phyloP scores from a whole-genome alignment of 805 yeast genomes.

The Barnettozyma pratensis region DNA sequence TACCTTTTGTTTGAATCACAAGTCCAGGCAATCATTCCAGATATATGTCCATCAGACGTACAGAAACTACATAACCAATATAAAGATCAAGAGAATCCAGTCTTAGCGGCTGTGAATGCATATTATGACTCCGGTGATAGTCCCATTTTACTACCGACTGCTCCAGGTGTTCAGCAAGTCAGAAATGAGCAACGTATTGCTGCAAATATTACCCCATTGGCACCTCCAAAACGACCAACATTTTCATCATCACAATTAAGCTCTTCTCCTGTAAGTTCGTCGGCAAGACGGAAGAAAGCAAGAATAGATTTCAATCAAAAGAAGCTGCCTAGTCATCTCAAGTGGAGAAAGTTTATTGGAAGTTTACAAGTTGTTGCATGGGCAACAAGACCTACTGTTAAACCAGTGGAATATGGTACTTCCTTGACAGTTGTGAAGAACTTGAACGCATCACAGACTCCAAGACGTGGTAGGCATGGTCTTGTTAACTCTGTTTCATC shows the following conservation, averaged over 20 bases:
- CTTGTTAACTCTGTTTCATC: constrained; percentile 26
- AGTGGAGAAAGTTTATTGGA: constrained; percentile 52
- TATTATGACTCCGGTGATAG: constrained; percentile 28
- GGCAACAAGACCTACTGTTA: constrained; percentile 64
- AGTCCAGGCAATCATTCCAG: constrained; percentile 32
- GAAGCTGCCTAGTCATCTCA: constrained; percentile 10
- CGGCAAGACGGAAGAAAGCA: neutral
- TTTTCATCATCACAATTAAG: neutral
- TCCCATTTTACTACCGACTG: neutral
- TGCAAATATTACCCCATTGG: neutral
- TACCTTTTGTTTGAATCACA: constrained; percentile 27
- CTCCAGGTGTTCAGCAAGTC: neutral
- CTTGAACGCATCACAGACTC: constrained; percentile 25
- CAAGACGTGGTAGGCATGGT: constrained; percentile 20
- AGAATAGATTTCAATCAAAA: neutral
- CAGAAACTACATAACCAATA: constrained; percentile 25
- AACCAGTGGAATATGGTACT: constrained; percentile 41
- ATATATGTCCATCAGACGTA: constrained; percentile 21
- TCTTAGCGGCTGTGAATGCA: constrained; percentile 35
- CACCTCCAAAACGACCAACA: neutral
- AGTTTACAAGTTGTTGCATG: constrained; percentile 56
- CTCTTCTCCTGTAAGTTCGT: neutral
- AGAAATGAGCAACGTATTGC: neutral
- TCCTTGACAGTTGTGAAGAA: constrained; percentile 34
- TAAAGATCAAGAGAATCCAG: constrained; percentile 22